Percentiles rank a stretch among this genome's conserved stretches.
These are phyloP conservation scores for Aspergillus sp. DNA, from an alignment of 2,329 filamentous ascomycete species.

Conservation along the genomic window DNA sequence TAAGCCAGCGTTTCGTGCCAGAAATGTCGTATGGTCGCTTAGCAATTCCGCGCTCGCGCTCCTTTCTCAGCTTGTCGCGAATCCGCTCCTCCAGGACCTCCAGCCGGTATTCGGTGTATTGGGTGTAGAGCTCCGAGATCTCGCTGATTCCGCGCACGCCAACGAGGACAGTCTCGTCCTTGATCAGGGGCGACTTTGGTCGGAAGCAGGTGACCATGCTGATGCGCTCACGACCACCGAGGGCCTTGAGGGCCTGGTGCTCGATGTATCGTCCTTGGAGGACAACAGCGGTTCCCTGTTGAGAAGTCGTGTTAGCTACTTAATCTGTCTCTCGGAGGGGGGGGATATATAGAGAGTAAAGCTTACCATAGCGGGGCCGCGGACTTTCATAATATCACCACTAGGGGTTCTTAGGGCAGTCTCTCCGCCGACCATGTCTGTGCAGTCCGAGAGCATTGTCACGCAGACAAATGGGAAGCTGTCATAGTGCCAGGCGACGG, in stretches of 20 bases:
- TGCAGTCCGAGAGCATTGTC: conserved; percentile 63
- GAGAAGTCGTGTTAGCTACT: neutral
- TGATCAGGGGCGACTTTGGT: neutral
- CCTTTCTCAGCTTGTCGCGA: neutral
- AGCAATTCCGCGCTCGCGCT: neutral
- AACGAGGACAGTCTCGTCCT: neutral
- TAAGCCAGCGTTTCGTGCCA: neutral
- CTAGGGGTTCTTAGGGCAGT: conserved; percentile 51
- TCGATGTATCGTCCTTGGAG: neutral
- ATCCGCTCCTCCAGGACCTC: neutral
- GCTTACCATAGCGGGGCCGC: conserved; percentile 49
- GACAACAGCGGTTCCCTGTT: neutral
- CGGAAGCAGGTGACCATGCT: neutral
- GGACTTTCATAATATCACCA: conserved; percentile 16
- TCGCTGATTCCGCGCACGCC: neutral
- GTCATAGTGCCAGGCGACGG: conserved; percentile 1
- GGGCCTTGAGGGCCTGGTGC: neutral
- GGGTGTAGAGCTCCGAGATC: neutral
- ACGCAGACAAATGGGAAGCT: conserved; percentile 50
- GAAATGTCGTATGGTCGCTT: neutral
- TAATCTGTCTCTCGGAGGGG: neutral
- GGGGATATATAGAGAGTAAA: neutral
- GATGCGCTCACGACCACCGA: neutral
- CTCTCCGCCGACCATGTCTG: conserved; percentile 63
- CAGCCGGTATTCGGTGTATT: neutral